phyloP scores from a whole-genome alignment of 371 early-diverging fungal genomes.

The Saksenaea vasiformis region DNA sequence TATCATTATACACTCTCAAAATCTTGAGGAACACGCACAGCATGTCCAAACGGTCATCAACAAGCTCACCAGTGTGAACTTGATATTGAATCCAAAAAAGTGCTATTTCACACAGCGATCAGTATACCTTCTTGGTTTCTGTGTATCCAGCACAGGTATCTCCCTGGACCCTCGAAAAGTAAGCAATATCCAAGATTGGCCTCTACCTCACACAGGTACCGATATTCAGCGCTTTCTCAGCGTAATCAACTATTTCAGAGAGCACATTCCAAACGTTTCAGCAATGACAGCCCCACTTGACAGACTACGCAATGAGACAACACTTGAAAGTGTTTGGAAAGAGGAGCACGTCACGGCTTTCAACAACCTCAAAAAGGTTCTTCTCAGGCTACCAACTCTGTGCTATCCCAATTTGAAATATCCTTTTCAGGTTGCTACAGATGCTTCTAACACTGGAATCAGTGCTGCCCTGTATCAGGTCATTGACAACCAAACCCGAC shows the following conservation, averaged over 20 bases:
- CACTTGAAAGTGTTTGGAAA: background rate
- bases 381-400: no score
- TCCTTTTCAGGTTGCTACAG: slow-evolving; percentile 30
- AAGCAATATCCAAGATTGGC: slow-evolving; percentile 12
- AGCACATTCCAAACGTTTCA: slow-evolving; percentile 12
- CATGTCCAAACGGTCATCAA: slow-evolving; percentile 14
- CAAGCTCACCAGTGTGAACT: slow-evolving; percentile 4
- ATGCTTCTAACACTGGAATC: slow-evolving; percentile 34
- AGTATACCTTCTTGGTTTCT: slow-evolving; percentile 9
- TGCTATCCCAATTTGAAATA: slow-evolving; percentile 14
- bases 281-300: slow-evolving; percentile 21
- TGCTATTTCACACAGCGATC: slow-evolving; percentile 5
- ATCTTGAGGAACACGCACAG: background rate
- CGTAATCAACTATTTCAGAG: slow-evolving; percentile 23
- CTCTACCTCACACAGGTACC: slow-evolving; percentile 8
- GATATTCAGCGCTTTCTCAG: slow-evolving; percentile 19
- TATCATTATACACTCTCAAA: background rate
- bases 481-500: background rate
- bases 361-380: background rate
- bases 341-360: no score
- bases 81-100: slow-evolving; percentile 16
- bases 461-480: slow-evolving; percentile 21
- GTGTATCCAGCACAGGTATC: slow-evolving; percentile 11
- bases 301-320: slow-evolving; percentile 20
- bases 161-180: background rate